phyloP scores from a whole-genome alignment of 1,284 basidiomycete species.

The Rugosomyces carneus region DNA sequence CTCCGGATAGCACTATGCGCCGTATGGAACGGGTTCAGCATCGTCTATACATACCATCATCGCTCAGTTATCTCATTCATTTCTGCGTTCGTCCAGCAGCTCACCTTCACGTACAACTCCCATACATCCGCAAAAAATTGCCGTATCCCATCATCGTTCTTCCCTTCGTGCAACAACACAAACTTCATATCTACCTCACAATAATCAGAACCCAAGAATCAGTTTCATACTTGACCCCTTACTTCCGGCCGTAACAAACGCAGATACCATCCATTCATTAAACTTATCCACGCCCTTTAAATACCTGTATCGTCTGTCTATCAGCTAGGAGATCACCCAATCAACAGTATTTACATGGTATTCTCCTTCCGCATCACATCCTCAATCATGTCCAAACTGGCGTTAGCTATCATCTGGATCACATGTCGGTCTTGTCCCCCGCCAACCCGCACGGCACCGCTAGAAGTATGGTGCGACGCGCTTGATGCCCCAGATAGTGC shows the following conservation, averaged over 20 bases:
- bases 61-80: slow-evolving; percentile 11
- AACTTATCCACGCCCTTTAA: slow-evolving; percentile 90
- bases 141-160: slow-evolving; percentile 94
- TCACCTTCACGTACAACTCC: slow-evolving; percentile 92
- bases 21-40: slow-evolving; percentile 90
- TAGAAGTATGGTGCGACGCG: slow-evolving; percentile 57
- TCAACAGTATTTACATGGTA: slow-evolving; percentile 59
- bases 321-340: slow-evolving; percentile 14
- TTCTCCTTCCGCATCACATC: slow-evolving; percentile 84
- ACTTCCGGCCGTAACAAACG: slow-evolving; percentile 92
- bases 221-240: slow-evolving; percentile 29
- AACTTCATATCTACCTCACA: slow-evolving; percentile 75
- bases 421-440: slow-evolving; percentile 82
- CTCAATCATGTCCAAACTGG: slow-evolving; percentile 86
- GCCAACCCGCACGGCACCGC: slow-evolving; percentile 60
- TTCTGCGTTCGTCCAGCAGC: too few species aligned
- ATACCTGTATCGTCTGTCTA: slow-evolving; percentile 55
- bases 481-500: slow-evolving; percentile 78
- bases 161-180: slow-evolving; percentile 84
- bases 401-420: slow-evolving; percentile 95
- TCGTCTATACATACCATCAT: slow-evolving; percentile 57
- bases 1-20: slow-evolving; percentile 81
- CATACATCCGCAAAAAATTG: slow-evolving; percentile 89
- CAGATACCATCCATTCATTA: slow-evolving; percentile 96
- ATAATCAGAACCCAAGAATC: slow-evolving; percentile 15